Evolutionary conservation across 2,329 filamentous ascomycete species (phyloP).

Genomic region (Colletotrichum agaves): DNA sequence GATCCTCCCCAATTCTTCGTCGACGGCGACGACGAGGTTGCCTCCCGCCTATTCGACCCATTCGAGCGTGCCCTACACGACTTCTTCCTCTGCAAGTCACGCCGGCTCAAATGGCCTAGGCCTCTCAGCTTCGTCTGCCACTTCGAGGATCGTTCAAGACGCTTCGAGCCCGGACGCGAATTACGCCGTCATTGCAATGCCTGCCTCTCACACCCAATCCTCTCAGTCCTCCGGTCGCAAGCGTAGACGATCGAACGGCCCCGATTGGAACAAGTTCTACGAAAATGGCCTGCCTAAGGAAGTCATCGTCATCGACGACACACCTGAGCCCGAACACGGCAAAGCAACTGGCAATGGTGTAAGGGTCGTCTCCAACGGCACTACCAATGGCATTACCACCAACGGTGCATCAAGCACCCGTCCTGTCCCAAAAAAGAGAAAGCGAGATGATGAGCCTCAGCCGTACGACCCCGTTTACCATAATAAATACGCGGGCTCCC

Average conservation of each 20-base stretch:
- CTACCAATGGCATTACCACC: slow-evolving; percentile 46
- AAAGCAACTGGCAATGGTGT: slow-evolving; percentile 52
- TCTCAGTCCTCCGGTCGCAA: slow-evolving; percentile 52
- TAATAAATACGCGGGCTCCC: slow-evolving; percentile 73
- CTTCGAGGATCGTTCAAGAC: slow-evolving; percentile 47
- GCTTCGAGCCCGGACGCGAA: slow-evolving; percentile 45
- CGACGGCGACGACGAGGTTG: slow-evolving; percentile 49
- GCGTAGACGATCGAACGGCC: slow-evolving; percentile 69
- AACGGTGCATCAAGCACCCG: slow-evolving; percentile 47
- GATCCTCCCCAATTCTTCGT: slow-evolving; percentile 52
- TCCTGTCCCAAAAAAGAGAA: slow-evolving; percentile 79
- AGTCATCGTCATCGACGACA: slow-evolving; percentile 86
- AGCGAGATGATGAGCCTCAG: slow-evolving; percentile 66
- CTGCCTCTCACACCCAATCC: slow-evolving; percentile 41
- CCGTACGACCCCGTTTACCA: slow-evolving; percentile 79
- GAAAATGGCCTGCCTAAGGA: slow-evolving; percentile 86
- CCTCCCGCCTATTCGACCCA: slow-evolving; percentile 47
- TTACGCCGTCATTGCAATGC: slow-evolving; percentile 48
- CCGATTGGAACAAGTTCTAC: slow-evolving; percentile 85
- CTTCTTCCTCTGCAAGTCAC: slow-evolving; percentile 39
- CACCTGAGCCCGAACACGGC: slow-evolving; percentile 62
- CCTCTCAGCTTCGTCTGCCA: slow-evolving; percentile 46
- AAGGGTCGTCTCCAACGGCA: slow-evolving; percentile 51
- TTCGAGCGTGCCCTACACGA: slow-evolving; percentile 44
- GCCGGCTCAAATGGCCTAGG: slow-evolving; percentile 50